Base-by-base conservation (phyloP, 768 basidiomycete species). In the Leccinum uliginosum region DNA sequence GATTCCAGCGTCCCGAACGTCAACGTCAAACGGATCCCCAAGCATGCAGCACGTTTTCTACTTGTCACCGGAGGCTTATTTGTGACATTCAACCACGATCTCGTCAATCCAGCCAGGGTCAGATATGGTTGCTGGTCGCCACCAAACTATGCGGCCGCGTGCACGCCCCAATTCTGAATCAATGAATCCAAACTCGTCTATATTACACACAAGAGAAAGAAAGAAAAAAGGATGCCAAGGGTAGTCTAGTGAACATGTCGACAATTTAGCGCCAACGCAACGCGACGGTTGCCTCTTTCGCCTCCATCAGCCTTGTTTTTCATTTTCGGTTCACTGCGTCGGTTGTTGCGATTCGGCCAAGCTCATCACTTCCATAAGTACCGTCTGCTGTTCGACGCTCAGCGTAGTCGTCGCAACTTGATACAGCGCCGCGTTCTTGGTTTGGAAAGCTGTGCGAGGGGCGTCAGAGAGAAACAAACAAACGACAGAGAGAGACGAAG, bases 351-450 rank as follows among this genome's bases (percentile, higher is more conserved):
- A 26, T 61, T 87, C 86, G 27, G 89, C 89, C 66, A 81, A 76
- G 51, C 80, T 77, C 88, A 92, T 90, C 57, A 91, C 82, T 66
- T 93, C 91, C 88, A 92, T 92, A 55, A 93, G 78, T 53, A 85
- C 65, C 2, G 88, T 87, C 69, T 91, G 90, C 63, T 88, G 86
- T 23, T 93, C 91, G 44, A 88, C 78, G 54, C 76, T 78, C 60
- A 93, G 78, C 24, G 75, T 75, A 6, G 89, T 89, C 44, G 89
- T 92, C 15, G 85, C 83, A 14, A 80, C 78, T 66, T 89, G 87
- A 70, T 93, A 91, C 50, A 78, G 9, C 4, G 77, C 72, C 2
- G 76, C 72, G 62, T 91, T 91, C 69, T 85, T 82, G 76, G 78
- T 81, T 76, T 93, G 89, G 76, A 92, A 86, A 23, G 78, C 89